Evolutionary conservation across 2,329 filamentous ascomycete genomes (phyloP).

Genomic region (Rutstroemia sp.): DNA sequence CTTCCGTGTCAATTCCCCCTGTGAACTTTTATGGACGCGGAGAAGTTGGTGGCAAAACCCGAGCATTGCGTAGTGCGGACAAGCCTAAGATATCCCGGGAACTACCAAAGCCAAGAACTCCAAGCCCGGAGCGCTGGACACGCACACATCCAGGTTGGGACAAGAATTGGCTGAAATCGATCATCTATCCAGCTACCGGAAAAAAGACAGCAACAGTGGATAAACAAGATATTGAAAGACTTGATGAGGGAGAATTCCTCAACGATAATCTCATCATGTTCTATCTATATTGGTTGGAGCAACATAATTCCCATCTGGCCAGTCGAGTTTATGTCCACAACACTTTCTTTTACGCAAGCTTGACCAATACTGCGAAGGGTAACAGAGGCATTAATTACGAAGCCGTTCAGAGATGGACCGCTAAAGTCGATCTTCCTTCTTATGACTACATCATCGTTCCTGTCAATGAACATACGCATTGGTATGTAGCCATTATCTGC

Average conservation of each 20-base stretch:
- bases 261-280: constrained; percentile 93
- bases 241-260: constrained; percentile 79
- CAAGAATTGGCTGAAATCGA: constrained; percentile 45
- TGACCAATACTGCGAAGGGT: constrained; percentile 52
- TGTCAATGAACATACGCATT: constrained; percentile 80
- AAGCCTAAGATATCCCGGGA: background rate
- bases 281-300: constrained; percentile 69
- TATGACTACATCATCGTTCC: constrained; percentile 89
- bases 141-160: constrained; percentile 43
- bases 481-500: constrained; percentile 94
- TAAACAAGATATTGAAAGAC: constrained; percentile 62
- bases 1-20: background rate
- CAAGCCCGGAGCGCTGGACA: constrained; percentile 40
- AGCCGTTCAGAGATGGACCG: constrained; percentile 81
- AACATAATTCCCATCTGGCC: constrained; percentile 45
- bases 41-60: constrained; percentile 1
- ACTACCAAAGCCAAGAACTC: constrained; percentile 7
- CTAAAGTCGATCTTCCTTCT: constrained; percentile 72
- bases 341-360: constrained; percentile 79
- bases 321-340: constrained; percentile 81
- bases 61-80: constrained; percentile 8
- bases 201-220: constrained; percentile 59
- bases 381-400: constrained; percentile 69
- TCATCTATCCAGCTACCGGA: constrained; percentile 53
- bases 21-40: background rate